phyloP scores from a whole-genome alignment of 176 grass and related monocot species.

The Phragmites australis region DNA sequence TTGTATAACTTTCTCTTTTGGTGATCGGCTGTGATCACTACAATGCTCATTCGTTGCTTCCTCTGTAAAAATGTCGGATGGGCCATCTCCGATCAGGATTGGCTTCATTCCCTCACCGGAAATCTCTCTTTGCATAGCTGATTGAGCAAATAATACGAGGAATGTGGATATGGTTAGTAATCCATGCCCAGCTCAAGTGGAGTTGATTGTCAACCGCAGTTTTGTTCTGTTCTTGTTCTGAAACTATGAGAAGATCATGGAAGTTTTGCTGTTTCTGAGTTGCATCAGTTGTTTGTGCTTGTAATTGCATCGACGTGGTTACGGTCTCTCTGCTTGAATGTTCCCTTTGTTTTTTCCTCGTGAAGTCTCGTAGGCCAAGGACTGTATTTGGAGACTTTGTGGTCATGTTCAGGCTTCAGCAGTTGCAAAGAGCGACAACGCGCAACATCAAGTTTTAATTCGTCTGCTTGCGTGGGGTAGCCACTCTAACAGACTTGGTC shows the following conservation, averaged over 20 bases:
- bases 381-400: background rate
- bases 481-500: background rate
- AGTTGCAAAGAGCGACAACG: no score
- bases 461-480: background rate
- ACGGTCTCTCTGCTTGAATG: background rate
- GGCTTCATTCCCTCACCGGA: constrained; percentile 44
- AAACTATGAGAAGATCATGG: background rate
- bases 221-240: constrained; percentile 13
- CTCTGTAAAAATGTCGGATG: constrained; percentile 54
- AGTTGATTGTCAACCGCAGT: constrained; percentile 41
- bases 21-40: constrained; percentile 50
- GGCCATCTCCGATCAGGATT: constrained; percentile 54
- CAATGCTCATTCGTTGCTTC: constrained; percentile 41
- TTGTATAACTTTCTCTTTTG: constrained; percentile 58
- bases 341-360: background rate
- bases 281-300: background rate
- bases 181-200: constrained; percentile 28
- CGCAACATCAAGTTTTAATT: background rate
- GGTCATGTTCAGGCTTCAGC: background rate
- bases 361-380: background rate
- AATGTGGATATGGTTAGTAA: constrained; percentile 44
- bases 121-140: constrained; percentile 42
- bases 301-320: background rate
- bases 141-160: constrained; percentile 52
- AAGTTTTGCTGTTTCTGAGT: background rate